These are phyloP conservation scores for Leccinellum albellum DNA, from an alignment of 768 basidiomycete genomes.

Conservation along the genomic window DNA sequence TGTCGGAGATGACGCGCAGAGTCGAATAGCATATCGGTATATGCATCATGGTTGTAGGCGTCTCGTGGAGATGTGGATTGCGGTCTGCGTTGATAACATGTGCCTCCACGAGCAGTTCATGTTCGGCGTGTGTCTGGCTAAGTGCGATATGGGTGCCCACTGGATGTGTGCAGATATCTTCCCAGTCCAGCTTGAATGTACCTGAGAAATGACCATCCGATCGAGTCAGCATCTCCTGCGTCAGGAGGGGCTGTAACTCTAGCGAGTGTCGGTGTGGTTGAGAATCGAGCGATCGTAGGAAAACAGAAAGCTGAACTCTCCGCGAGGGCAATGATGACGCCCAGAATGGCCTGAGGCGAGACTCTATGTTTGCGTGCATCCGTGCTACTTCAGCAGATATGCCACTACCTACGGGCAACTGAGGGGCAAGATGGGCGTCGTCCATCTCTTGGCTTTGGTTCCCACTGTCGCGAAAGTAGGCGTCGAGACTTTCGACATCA, in stretches of 20 bases:
- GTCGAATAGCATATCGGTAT: slow-evolving; percentile 58
- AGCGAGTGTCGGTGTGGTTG: slow-evolving; percentile 27
- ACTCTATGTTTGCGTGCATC: slow-evolving; percentile 72
- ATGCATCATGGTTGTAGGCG: slow-evolving; percentile 24
- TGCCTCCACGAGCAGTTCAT: slow-evolving; percentile 55
- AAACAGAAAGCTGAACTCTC: slow-evolving; percentile 60
- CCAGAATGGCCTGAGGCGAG: slow-evolving; percentile 79
- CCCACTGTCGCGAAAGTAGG: slow-evolving; percentile 38
- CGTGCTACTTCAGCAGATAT: slow-evolving; percentile 40
- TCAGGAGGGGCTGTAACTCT: slow-evolving; percentile 45
- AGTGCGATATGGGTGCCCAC: slow-evolving; percentile 54
- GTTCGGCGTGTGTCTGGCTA: slow-evolving; percentile 38
- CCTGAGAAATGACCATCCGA: slow-evolving; percentile 73
- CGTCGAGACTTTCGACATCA: slow-evolving; percentile 54
- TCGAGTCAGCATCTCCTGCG: slow-evolving; percentile 51
- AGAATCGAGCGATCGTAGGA: slow-evolving; percentile 28
- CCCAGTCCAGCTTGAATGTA: slow-evolving; percentile 64
- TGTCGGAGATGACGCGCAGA: slow-evolving; percentile 84
- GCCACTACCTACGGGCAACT: slow-evolving; percentile 17
- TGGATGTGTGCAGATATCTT: slow-evolving; percentile 61
- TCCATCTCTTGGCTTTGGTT: slow-evolving; percentile 19
- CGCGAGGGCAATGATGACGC: slow-evolving; percentile 64
- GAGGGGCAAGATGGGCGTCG: slow-evolving; percentile 12
- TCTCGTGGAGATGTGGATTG: slow-evolving; percentile 36
- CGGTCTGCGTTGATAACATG: slow-evolving; percentile 42